phyloP scores from a whole-genome alignment of 2,329 filamentous ascomycete genomes.

The Alternaria solani region DNA sequence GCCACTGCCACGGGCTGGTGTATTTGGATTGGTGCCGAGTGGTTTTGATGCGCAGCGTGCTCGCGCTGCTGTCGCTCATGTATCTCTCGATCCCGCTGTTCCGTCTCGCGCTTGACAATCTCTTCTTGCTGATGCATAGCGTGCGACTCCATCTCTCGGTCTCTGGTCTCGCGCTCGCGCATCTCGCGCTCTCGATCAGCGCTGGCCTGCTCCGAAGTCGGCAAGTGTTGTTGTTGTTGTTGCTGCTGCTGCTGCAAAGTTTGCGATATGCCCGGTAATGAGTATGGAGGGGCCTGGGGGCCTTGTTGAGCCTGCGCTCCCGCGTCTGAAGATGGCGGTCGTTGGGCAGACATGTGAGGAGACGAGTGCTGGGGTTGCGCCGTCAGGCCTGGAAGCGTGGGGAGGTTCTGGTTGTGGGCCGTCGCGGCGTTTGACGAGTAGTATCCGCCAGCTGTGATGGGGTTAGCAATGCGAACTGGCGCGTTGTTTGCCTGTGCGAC shows the following conservation, averaged over 20 bases:
- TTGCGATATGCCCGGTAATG: conserved; percentile 56
- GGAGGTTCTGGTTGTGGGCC: conserved; percentile 54
- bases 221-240: conserved; percentile 51
- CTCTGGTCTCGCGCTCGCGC: conserved; percentile 52
- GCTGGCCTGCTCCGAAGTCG: conserved; percentile 45
- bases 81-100: conserved; percentile 65
- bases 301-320: conserved; percentile 47
- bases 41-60: conserved; percentile 82
- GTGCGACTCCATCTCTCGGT: conserved; percentile 64
- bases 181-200: conserved; percentile 58
- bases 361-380: conserved; percentile 55
- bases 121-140: conserved; percentile 62
- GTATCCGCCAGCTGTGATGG: conserved; percentile 45
- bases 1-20: conserved; percentile 86
- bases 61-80: conserved; percentile 67
- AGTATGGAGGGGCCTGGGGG: conserved; percentile 52
- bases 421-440: conserved; percentile 51
- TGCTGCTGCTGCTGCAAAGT: conserved; percentile 51
- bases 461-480: conserved; percentile 26
- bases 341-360: conserved; percentile 47
- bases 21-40: conserved; percentile 85
- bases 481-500: conserved; percentile 23
- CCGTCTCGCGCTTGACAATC: conserved; percentile 53
- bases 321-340: conserved; percentile 48
- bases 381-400: conserved; percentile 55